These are phyloP conservation scores for Jamesozyma lodderae DNA, from an alignment of 805 yeast species.

Conservation along the genomic window DNA sequence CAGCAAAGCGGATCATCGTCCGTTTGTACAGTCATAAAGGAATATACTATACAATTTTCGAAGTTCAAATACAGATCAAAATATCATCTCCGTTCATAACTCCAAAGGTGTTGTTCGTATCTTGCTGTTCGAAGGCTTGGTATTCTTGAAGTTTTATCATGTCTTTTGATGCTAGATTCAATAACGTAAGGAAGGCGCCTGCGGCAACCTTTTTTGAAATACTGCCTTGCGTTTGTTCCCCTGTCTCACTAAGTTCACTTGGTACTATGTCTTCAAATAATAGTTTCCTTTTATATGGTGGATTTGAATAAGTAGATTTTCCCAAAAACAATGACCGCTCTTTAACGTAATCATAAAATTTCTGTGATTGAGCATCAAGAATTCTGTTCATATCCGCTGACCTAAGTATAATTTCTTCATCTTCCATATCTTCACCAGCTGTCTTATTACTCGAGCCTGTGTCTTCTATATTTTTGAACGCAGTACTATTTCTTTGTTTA, in stretches of 20 bases:
- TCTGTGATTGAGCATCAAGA: conserved; percentile 22
- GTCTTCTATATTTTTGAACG: background rate
- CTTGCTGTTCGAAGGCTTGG: background rate
- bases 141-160: conserved; percentile 5
- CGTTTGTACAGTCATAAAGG: too few species aligned
- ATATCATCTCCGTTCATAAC: background rate
- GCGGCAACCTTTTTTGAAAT: conserved; percentile 23
- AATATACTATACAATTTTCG: too few species aligned
- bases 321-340: conserved; percentile 19
- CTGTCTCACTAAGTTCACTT: conserved; percentile 9
- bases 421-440: conserved; percentile 2
- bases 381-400: background rate
- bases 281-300: conserved; percentile 15
- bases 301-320: conserved; percentile 11
- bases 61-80: background rate
- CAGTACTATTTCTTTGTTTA: conserved; percentile 1
- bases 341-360: conserved; percentile 24
- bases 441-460: background rate
- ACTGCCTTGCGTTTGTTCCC: background rate
- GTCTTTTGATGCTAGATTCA: conserved; percentile 23
- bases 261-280: conserved; percentile 26
- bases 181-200: conserved; percentile 25
- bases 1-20: too few species aligned
- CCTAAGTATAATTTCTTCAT: background rate
- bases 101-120: background rate